A percentile compares a stretch with the other conserved stretches of the same genome.
Evolutionary conservation across 768 basidiomycete genomes (phyloP).

Genomic region (Trametes sanguinea): DNA sequence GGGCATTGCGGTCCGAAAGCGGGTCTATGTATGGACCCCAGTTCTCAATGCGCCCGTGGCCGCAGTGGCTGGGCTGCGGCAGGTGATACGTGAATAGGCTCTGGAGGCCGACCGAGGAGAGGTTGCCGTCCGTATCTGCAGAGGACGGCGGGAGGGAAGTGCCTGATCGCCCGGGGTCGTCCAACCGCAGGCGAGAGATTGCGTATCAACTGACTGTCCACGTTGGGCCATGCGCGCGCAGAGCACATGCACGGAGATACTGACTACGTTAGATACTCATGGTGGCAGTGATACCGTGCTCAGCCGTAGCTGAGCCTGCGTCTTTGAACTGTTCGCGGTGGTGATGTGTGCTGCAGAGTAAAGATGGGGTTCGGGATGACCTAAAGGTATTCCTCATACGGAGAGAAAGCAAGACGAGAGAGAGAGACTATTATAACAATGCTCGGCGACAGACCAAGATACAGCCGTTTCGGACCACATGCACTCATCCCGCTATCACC

Average conservation of each 20-base stretch:
- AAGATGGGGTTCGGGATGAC: too few relatives aligned
- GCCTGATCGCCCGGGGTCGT: conserved; percentile 14
- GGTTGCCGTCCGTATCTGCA: conserved; percentile 2
- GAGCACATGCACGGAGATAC: neutral
- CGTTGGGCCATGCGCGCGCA: neutral
- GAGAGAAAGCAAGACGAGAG: too few relatives aligned
- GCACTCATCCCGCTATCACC: neutral
- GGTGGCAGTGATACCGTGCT: too few relatives aligned
- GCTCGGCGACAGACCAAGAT: too few relatives aligned
- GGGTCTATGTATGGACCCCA: conserved; percentile 1
- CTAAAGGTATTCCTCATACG: too few relatives aligned
- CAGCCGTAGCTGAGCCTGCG: too few relatives aligned
- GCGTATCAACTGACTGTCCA: conserved; percentile 1
- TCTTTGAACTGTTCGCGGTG: too few relatives aligned
- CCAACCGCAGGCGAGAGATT: conserved; percentile 16
- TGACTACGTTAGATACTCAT: too few relatives aligned
- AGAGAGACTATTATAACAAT: too few relatives aligned
- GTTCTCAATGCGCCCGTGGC: neutral
- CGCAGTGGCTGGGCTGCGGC: neutral
- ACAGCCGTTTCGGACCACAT: too few relatives aligned
- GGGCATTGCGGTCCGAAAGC: conserved; percentile 14
- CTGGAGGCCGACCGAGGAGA: neutral
- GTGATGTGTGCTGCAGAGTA: too few relatives aligned
- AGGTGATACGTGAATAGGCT: neutral
- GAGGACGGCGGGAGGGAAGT: conserved; percentile 1